Base-by-base conservation (phyloP, 257 asterid genomes). In the Verbascum thapsus region DNA sequence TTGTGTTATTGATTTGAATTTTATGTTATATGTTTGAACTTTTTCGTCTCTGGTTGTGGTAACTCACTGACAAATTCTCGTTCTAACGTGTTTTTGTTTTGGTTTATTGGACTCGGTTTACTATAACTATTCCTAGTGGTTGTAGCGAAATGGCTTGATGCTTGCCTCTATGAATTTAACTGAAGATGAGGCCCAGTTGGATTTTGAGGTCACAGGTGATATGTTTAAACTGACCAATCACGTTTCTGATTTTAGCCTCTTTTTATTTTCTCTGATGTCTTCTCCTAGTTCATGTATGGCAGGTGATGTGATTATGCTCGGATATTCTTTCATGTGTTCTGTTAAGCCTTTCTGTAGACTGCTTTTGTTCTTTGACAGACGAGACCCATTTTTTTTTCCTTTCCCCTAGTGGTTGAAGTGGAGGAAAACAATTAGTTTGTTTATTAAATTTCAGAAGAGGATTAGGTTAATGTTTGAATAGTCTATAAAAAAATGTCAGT, bases 281-380 rank as follows among this genome's bases (percentile, higher is more conserved):
- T 71, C 72, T 78, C 79, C 69, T 51, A 78, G 87, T 73, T 80
- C 73, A 63, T 79, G 69, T 71, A 66, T 79, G 87, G 78, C 91
- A 88, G 94, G 89, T 75, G 71, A 26, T 77, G 44, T 66, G 57
- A 61, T 62, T 74, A 40, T 71, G 81, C 80, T 39, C 63, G 79
- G 74, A 69, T 68, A 55, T 44, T 63, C 58, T 58, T 71, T 60
- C 69, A 45, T 70, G 56, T 65, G 53, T 52, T 67, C 75, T 37
- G 56, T 63, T 67, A 74, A 65, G 63, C 66, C 45, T 26, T 58
- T 42, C 40, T 64, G 49, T 73, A 55, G 66, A 70, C 63, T 50
- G 66, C 51, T 48, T 58, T 67, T 67, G 41, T 30, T 35, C 32
- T 53, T 23, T 43, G 22, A 15, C 17, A 19, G 40, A 53, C 30